Evolutionary conservation across 352 stramenopile genomes (phyloP).

Genomic region (Phytophthora europaea): DNA sequence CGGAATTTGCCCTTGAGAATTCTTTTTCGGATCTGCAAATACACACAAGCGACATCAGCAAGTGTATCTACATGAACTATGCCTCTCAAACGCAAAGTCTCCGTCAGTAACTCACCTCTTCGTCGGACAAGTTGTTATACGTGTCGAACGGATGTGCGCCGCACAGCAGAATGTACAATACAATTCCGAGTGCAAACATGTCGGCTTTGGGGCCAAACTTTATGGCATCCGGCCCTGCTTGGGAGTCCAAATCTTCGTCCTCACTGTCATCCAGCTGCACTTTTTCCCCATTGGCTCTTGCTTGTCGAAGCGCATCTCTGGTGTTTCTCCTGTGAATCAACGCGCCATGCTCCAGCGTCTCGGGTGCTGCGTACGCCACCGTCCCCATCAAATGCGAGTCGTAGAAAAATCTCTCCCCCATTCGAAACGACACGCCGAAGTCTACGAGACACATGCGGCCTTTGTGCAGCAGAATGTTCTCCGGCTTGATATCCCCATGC

Average conservation of each 20-base stretch:
- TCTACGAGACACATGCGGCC: constrained; percentile 87
- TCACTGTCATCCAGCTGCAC: constrained; percentile 36
- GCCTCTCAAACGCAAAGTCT: not conserved
- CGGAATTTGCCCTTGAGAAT: constrained; percentile 86
- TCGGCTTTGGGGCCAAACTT: constrained; percentile 79
- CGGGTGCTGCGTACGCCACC: constrained; percentile 78
- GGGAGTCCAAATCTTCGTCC: constrained; percentile 39
- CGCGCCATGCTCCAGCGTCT: constrained; percentile 69
- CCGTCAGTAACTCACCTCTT: constrained; percentile 55
- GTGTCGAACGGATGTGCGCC: constrained; percentile 86
- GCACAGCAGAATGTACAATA: constrained; percentile 90
- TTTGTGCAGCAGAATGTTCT: constrained; percentile 86
- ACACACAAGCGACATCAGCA: constrained; percentile 3
- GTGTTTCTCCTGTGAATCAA: constrained; percentile 47
- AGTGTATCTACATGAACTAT: not conserved
- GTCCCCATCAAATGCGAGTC: constrained; percentile 82
- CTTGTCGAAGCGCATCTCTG: constrained; percentile 35
- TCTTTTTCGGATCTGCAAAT: constrained; percentile 69
- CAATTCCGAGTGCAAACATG: constrained; percentile 87
- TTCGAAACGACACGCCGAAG: constrained; percentile 86
- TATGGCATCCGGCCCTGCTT: constrained; percentile 44
- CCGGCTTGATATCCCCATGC: constrained; percentile 91
- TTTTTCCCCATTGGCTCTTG: constrained; percentile 24
- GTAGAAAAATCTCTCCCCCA: constrained; percentile 79
- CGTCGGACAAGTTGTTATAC: constrained; percentile 88